Evolutionary conservation across 1,284 basidiomycete genomes (phyloP).

Genomic region (Sutorius eximius): DNA sequence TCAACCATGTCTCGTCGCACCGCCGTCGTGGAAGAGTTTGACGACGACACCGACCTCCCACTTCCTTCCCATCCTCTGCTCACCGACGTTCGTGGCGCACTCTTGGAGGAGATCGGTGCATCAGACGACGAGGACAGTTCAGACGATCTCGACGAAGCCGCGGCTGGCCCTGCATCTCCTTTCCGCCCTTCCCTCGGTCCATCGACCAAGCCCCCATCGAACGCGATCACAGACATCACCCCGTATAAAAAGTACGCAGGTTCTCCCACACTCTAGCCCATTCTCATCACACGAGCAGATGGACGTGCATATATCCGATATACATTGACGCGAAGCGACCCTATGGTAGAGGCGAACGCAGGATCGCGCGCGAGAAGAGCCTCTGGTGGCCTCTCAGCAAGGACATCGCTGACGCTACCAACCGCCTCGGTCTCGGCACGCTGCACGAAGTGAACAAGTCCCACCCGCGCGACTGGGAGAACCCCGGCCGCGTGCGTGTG

Average conservation of each 20-base stretch:
- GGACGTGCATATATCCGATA: conserved; percentile 94
- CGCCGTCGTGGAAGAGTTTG: conserved; percentile 73
- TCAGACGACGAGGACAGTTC: conserved; percentile 35
- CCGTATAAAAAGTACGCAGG: conserved; percentile 72
- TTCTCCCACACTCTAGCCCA: neutral
- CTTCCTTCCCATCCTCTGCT: conserved; percentile 65
- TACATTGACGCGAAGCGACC: conserved; percentile 96
- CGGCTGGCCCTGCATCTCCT: conserved; percentile 52
- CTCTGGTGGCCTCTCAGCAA: conserved; percentile 95
- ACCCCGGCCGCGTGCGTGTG: conserved; percentile 90
- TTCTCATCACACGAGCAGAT: conserved; percentile 48
- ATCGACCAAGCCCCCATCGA: conserved; percentile 28
- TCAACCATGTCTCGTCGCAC: conserved; percentile 60
- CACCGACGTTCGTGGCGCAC: conserved; percentile 65
- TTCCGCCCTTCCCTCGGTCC: conserved; percentile 34
- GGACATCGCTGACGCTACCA: conserved; percentile 85
- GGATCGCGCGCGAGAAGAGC: conserved; percentile 76
- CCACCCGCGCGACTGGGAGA: conserved; percentile 96
- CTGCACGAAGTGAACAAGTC: conserved; percentile 87
- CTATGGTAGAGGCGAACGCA: conserved; percentile 78
- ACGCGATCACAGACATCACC: conserved; percentile 66
- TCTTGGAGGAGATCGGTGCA: conserved; percentile 68
- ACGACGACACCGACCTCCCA: conserved; percentile 87
- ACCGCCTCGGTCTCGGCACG: conserved; percentile 72
- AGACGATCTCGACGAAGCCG: conserved; percentile 41